Evolutionary conservation across 2,329 filamentous ascomycete species (phyloP), one percentile per base, ranked within the genome.

Genomic region (Metarhizium robertsii): DNA sequence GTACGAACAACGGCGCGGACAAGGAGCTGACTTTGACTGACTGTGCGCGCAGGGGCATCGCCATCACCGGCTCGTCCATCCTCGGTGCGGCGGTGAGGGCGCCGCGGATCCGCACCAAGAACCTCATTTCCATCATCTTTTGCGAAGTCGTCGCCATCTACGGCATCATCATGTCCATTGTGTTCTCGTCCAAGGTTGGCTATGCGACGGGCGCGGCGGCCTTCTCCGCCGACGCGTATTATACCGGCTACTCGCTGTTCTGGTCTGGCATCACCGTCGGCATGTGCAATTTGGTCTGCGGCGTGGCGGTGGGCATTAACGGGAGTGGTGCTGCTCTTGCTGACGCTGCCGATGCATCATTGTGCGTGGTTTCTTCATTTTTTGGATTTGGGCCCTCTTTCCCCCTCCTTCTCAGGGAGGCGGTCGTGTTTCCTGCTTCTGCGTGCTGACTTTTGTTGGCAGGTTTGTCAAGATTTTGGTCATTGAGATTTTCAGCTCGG

Each of bases 111-210:
- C 90, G 94, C 71, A 99, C 94, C 60, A 99, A 99, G 85, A 99
- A 99, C 79, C 75, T 99, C 68, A 96, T 99, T 71, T 97, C 92
- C 66, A 97, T 99, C 74, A 97, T 99, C 75, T 99, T 99, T 78
- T 99, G 94, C 78, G 94, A 99, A 76, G 94, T 99, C 68, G 94
- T 99, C 67, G 94, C 94, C 73, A 99, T 99, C 73, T 99, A 99
- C 80, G 94, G 94, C 66, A 92, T 99, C 74, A 99, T 99, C 76
- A 99, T 99, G 90, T 87, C 92, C 65, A 99, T 99, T 71, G 88
- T 99, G 66, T 96, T 97, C 77, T 95, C 91, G 50, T 82, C 91
- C 59, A 95, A 96, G 74, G 36, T 34, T 47, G 47, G 32, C 40
- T 29, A 30, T 36, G 36, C 94, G 38, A 68, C 77, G 45, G 79